Base-by-base conservation (phyloP, 352 stramenopile genomes). In the Globisporangium cylindrosporum region DNA sequence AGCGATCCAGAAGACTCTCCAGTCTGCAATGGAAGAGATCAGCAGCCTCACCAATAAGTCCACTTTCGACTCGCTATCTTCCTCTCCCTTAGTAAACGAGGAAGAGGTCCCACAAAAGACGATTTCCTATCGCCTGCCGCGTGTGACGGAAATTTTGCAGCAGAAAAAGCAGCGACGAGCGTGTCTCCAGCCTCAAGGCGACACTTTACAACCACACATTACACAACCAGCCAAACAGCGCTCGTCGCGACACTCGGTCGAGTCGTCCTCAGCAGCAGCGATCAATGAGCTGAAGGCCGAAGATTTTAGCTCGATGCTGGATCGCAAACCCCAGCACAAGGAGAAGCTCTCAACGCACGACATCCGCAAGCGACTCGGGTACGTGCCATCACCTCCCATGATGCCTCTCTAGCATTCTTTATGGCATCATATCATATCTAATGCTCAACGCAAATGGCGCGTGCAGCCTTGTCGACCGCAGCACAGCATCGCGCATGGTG, bases 291-390 rank as follows among this genome's bases (percentile, higher is more conserved):
- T 91, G 24, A 77, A 57, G 27, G 74, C 73, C 2, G 72, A 83
- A 29, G 81, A 93, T 43, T 85, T 92, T 27, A 81, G 84, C 38
- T 67, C 77, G 27, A 90, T 92, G 81, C 66, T 91, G 67, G 81
- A 88, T 32, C 58, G 68, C 2, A 69, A 71, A 36, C 62, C 65
- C 61, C 49, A 86, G 14, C 41, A 48, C 41, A 48, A 48, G 41
- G 76, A 89, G 22, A 84, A 88, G 56, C 75, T 87, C 27, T 85
- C 80, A 25, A 84, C 81, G 9, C 77, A 80, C 12, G 75, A 79
- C 6, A 82, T 93, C 20, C 73, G 85, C 41, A 79, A 84, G 57
- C 74, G 82, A 32, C 73, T 93, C 46, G 85, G 85, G 79, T 85
- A 66, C 20, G 68, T 48, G 6, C 41, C 14, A 8, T 8, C 15